phyloP scores from a whole-genome alignment of 139 green algal species.

The Chlorella sp. region DNA sequence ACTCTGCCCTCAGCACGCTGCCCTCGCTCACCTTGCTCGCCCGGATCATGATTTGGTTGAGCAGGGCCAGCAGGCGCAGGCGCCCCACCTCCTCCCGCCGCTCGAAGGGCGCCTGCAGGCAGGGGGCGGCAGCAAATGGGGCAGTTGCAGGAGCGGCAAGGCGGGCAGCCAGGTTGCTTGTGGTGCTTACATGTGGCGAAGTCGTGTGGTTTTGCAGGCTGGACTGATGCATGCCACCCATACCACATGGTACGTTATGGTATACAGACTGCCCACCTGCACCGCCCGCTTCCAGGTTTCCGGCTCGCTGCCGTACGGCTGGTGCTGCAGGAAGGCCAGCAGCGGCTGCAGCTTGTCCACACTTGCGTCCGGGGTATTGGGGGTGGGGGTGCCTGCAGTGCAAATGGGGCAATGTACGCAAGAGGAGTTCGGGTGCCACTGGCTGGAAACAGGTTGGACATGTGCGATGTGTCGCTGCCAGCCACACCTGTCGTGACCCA shows the following conservation, averaged over 20 bases:
- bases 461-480: too few relatives aligned
- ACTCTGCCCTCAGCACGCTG: too few relatives aligned
- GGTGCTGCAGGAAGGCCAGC: slow-evolving; percentile 89
- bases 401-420: too few relatives aligned
- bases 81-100: slow-evolving; percentile 37
- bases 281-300: slow-evolving; percentile 53
- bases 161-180: too few relatives aligned
- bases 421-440: too few relatives aligned
- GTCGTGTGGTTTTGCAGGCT: too few relatives aligned
- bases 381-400: slow-evolving; percentile 79
- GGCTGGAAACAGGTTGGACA: too few relatives aligned
- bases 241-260: too few relatives aligned
- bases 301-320: slow-evolving; percentile 65
- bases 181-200: too few relatives aligned
- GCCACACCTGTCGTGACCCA: too few relatives aligned
- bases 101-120: slow-evolving; percentile 79
- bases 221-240: too few relatives aligned
- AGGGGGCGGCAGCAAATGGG: neutral
- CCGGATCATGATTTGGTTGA: slow-evolving; percentile 83
- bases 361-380: slow-evolving; percentile 4
- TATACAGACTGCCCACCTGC: neutral
- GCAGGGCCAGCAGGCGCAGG: slow-evolving; percentile 71
- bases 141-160: too few relatives aligned
- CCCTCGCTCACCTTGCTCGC: neutral
- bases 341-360: slow-evolving; percentile 84